These are phyloP conservation scores for Trichoderma sp. DNA, from an alignment of 2,329 filamentous ascomycete species.

Conservation along the genomic window DNA sequence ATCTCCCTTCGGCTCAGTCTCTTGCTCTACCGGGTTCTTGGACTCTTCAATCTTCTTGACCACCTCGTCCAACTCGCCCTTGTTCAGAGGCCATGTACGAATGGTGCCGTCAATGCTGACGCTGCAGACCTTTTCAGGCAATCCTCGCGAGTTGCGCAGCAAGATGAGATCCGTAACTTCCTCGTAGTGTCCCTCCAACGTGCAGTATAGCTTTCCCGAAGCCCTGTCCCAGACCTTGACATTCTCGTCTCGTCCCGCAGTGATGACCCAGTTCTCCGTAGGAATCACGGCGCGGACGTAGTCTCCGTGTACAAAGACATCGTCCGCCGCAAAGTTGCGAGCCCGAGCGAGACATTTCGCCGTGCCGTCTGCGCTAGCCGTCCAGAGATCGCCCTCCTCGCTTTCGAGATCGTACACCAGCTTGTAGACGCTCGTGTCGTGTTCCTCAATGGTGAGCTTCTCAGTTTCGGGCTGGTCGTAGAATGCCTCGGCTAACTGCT, in stretches of 20 bases:
- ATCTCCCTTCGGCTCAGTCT: conserved; percentile 42
- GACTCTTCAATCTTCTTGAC: conserved; percentile 45
- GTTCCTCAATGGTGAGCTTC: conserved; percentile 62
- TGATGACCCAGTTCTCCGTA: conserved; percentile 74
- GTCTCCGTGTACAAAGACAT: conserved; percentile 75
- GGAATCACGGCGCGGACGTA: conserved; percentile 83
- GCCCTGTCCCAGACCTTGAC: conserved; percentile 82
- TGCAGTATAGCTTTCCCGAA: conserved; percentile 69
- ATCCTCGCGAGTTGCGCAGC: conserved; percentile 41
- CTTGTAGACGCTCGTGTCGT: conserved; percentile 88
- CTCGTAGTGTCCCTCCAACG: conserved; percentile 82
- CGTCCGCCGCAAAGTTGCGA: conserved; percentile 67
- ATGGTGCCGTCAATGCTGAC: conserved; percentile 89
- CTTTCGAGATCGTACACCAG: conserved; percentile 64
- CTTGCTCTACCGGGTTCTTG: conserved; percentile 50
- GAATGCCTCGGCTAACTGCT: conserved; percentile 52
- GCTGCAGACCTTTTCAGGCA: conserved; percentile 60
- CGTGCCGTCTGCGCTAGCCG: conserved; percentile 86
- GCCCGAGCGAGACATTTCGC: conserved; percentile 73
- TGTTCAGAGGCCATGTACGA: conserved; percentile 74
- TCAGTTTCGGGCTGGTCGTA: conserved; percentile 40
- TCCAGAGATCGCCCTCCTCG: conserved; percentile 77
- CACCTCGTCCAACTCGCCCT: conserved; percentile 51
- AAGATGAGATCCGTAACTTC: conserved; percentile 81
- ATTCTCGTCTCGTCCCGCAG: conserved; percentile 87